Conservation (phyloP, 768 basidiomycete genomes). For the Mrakia gelida region DNA sequence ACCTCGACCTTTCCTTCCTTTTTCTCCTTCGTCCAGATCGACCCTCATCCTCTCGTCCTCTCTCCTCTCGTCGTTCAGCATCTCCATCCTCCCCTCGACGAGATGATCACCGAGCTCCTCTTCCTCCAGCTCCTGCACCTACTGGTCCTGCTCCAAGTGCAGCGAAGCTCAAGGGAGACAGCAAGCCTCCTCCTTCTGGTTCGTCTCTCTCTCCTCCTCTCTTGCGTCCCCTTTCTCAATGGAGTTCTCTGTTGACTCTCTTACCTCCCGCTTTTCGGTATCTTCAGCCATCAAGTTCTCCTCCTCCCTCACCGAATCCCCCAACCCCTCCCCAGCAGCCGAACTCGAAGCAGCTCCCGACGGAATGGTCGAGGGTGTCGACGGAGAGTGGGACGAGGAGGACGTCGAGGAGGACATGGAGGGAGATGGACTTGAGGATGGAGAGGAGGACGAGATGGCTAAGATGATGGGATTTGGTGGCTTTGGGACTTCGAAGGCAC, state of each 20-base stretch:
- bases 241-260: not conserved
- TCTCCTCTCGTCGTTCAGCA: conserved; percentile 11
- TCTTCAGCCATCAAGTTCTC: not conserved
- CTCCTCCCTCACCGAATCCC: not conserved
- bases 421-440: conserved; percentile 44
- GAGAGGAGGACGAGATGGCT: conserved; percentile 78
- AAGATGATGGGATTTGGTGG: conserved; percentile 82
- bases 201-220: not conserved
- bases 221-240: not conserved
- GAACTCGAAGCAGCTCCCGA: conserved; percentile 36
- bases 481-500: conserved; percentile 85
- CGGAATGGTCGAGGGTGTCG: conserved; percentile 39
- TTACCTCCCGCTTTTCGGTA: no score
- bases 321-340: not conserved
- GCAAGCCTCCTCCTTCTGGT: conserved; percentile 8
- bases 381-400: conserved; percentile 40
- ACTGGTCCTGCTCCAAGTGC: not conserved
- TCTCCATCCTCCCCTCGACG: not conserved
- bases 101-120: not conserved
- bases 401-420: conserved; percentile 56
- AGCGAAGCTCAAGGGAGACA: conserved; percentile 22
- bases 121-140: not conserved
- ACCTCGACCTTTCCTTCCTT: not conserved
- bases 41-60: conserved; percentile 17
- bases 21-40: not conserved